Evolutionary conservation across 1,284 basidiomycete genomes (phyloP), one percentile per base, ranked within the genome.

Genomic region (Apiotrichum gracile): DNA sequence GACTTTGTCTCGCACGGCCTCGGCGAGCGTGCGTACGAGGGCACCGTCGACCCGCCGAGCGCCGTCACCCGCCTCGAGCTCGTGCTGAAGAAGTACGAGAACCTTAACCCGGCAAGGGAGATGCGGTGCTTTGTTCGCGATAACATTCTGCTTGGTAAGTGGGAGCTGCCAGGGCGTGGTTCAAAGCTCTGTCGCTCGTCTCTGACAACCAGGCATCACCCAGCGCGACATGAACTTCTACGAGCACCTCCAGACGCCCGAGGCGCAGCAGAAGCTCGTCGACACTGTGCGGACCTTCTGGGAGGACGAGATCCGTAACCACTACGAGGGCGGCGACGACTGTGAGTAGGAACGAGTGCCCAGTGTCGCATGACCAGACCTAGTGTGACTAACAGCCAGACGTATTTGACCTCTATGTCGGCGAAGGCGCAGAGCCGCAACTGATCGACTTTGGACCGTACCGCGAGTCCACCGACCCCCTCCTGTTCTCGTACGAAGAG

Each of bases 161-260:
- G n/a, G n/a, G n/a, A n/a, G n/a, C n/a, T n/a, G n/a, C n/a, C n/a
- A n/a, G n/a, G n/a, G n/a, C n/a, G n/a, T n/a, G n/a, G n/a, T n/a
- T n/a, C n/a, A n/a, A n/a, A 29, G 37, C 42, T 31, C 38, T 25
- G 22, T 44, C 4, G 16, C 3, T 31, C 2, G 16, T 0, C n/a
- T 35, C 40, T 57, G 26, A 52, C 34, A 12, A 57, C 9, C 69
- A 90, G 92, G 83, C 14, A 86, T 96, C 34, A 85, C 83, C 0
- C 93, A 97, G 70, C 82, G 94, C n/a, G 93, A 97, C 67, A 79
- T 79, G 25, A 92, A 91, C 64, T 90, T 85, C 68, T 97, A 94
- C 73, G 85, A 91, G 19, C 93, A 88, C 69, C 79, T 92, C 67
- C 85, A 84, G 65, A 82, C 85, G n/a, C 64, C 75, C 0, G 66